Conservation (phyloP, 2,329 filamentous ascomycete species). For the Fusarium mundagurra region DNA sequence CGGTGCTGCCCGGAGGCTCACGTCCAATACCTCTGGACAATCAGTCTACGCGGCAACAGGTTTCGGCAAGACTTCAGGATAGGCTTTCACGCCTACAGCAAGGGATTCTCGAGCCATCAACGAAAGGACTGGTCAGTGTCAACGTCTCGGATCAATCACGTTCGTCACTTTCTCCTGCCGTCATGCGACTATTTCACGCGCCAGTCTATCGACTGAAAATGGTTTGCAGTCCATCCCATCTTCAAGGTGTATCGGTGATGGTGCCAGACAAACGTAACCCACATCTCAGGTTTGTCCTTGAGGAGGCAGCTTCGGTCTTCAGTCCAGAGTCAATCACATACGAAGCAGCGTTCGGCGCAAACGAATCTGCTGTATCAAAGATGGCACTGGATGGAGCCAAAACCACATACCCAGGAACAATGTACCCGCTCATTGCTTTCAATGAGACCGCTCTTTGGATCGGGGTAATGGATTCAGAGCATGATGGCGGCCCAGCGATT, state of each 20-base stretch:
- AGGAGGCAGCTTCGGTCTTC: background rate
- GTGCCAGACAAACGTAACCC: background rate
- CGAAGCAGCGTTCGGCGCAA: background rate
- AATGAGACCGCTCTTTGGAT: slow-evolving; percentile 2
- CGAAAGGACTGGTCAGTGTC: background rate
- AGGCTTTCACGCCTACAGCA: background rate
- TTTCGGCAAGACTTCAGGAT: background rate
- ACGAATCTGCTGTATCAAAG: background rate
- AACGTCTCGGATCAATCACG: slow-evolving; percentile 8
- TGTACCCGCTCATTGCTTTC: slow-evolving; percentile 17
- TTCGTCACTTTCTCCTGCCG: background rate
- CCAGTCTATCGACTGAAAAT: slow-evolving; percentile 9
- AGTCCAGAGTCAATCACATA: background rate
- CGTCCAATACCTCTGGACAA: background rate
- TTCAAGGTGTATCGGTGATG: background rate
- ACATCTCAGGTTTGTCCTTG: slow-evolving; percentile 7
- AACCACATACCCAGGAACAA: background rate
- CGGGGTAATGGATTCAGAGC: background rate
- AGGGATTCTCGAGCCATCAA: background rate
- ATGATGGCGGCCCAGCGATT: background rate
- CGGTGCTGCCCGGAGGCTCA: background rate
- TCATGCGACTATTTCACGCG: slow-evolving; percentile 2
- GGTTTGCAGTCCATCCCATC: background rate
- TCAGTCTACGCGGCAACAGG: background rate
- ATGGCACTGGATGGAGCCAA: background rate